Percentiles rank a stretch among this genome's conserved stretches.
These are phyloP conservation scores for Fusarium marasasianum DNA, from an alignment of 2,329 filamentous ascomycete genomes.

Conservation along the genomic window DNA sequence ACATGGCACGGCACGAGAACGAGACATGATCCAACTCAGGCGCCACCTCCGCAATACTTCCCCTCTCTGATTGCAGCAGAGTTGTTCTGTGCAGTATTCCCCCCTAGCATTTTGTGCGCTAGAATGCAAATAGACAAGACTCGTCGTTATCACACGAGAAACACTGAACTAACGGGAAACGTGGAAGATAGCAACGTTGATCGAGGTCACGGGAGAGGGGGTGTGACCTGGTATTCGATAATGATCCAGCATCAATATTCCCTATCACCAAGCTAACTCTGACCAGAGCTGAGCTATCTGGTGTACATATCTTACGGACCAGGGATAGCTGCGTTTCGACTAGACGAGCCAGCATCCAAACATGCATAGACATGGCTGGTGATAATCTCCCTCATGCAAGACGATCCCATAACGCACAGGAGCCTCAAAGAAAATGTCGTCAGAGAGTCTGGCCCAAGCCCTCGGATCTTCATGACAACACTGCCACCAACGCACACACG, in stretches of 20 bases:
- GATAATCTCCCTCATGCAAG: conserved; percentile 16
- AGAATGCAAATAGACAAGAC: conserved; percentile 17
- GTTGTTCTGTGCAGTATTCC: conserved; percentile 27
- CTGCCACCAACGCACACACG: neutral
- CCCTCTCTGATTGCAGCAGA: neutral
- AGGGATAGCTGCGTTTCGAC: conserved; percentile 20
- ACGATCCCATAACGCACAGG: conserved; percentile 7
- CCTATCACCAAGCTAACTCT: conserved; percentile 9
- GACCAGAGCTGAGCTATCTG: neutral
- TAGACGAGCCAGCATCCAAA: conserved; percentile 10
- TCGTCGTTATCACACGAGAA: conserved; percentile 11
- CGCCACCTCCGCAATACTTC: conserved; percentile 33
- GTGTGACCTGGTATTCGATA: conserved; percentile 21
- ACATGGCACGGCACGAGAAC: conserved; percentile 22
- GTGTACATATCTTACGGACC: neutral
- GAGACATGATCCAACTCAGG: conserved; percentile 27
- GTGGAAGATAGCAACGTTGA: conserved; percentile 2
- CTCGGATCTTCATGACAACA: conserved; percentile 20
- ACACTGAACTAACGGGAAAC: conserved; percentile 4
- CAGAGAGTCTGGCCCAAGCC: conserved; percentile 23
- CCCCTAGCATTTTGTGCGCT: conserved; percentile 5
- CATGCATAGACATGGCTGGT: conserved; percentile 13
- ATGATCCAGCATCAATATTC: neutral
- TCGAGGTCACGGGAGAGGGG: conserved; percentile 28
- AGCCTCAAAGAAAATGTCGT: conserved; percentile 19